Percentiles rank a stretch among this genome's conserved stretches.
Evolutionary conservation across 768 basidiomycete species (phyloP).

Genomic region (Leccinum subgranulosum): DNA sequence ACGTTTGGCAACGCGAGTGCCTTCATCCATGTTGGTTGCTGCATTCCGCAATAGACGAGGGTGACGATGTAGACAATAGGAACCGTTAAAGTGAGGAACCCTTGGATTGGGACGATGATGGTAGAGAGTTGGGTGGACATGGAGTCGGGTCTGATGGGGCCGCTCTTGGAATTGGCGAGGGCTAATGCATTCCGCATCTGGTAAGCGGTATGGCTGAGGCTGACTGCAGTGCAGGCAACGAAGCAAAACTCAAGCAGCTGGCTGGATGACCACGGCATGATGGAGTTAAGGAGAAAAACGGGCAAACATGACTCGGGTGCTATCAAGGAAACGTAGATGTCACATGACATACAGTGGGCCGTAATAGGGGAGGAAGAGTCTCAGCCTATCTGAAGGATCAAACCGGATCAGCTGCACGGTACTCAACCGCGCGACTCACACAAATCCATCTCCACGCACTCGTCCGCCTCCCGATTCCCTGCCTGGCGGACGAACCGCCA

Average conservation of each 20-base stretch:
- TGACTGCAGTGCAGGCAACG: background rate
- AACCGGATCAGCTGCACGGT: background rate
- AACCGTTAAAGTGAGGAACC: background rate
- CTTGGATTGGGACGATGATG: background rate
- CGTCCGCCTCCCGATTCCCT: conserved; percentile 66
- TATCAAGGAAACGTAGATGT: background rate
- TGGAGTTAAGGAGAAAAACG: background rate
- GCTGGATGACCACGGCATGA: conserved; percentile 1
- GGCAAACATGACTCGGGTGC: background rate
- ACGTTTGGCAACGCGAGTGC: background rate
- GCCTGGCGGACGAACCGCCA: conserved; percentile 69
- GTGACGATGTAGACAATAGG: background rate
- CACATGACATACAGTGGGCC: no score
- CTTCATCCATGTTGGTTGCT: conserved; percentile 5
- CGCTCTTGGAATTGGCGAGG: conserved; percentile 4
- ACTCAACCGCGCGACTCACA: conserved; percentile 48
- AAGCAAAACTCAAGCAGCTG: conserved; percentile 6
- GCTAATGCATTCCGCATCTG: background rate
- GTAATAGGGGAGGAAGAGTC: no score
- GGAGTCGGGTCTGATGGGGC: conserved; percentile 4
- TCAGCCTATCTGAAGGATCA: no score
- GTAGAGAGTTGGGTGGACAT: background rate
- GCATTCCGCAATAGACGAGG: background rate
- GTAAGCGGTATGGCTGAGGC: background rate
- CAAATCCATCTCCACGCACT: conserved; percentile 61